Base-by-base conservation (phyloP, 768 basidiomycete genomes). In the Termitomyces sp. region DNA sequence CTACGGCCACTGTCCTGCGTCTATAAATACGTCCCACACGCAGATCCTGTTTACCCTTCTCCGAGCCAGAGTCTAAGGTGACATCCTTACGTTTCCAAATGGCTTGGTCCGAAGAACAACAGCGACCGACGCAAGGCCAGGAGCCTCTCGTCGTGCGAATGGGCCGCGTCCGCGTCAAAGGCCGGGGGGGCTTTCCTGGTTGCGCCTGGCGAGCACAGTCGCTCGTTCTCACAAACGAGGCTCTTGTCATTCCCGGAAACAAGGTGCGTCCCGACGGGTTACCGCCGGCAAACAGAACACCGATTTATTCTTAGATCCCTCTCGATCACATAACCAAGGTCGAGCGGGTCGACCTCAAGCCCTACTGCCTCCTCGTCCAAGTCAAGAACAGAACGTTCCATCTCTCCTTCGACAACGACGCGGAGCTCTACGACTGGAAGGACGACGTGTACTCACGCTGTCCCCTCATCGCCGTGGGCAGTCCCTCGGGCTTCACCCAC, bases 381-480 rank as follows among this genome's bases (percentile, higher is more conserved):
- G 67, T 70, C 37, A 68, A 68, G 60, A 64, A 67, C 24, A 69
- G 66, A 55, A 63, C 64, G 20, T 75, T 69, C 56, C 68, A 72
- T 47, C 63, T 77, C 26, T 71, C 75, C 0, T 76, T 77, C 48
- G 64, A 71, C 36, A 69, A 66, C 22, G 76, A 77, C 56, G 64
- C 65, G 20, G 75, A 75, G 56, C 68, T 78, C 10, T 77, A 78
- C 59, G 75, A 76, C 59, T 78, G 77, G 76, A 75, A 75, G 52
- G 77, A 78, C 57, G 77, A 77, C 58, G 72, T 78, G 29, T 77
- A 76, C 60, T 67, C 68, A 44, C 71, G 75, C 5, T 74, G 71
- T 44, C 74, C 74, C 7, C 65, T 72, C 12, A 73, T 76, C 4
- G 68, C 66, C 31, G 69, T 69, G 26, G 72, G 72, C 37, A 66